Evolutionary conservation across 148 eudicot genomes (phyloP).

Genomic region (Simmondsia chinensis): DNA sequence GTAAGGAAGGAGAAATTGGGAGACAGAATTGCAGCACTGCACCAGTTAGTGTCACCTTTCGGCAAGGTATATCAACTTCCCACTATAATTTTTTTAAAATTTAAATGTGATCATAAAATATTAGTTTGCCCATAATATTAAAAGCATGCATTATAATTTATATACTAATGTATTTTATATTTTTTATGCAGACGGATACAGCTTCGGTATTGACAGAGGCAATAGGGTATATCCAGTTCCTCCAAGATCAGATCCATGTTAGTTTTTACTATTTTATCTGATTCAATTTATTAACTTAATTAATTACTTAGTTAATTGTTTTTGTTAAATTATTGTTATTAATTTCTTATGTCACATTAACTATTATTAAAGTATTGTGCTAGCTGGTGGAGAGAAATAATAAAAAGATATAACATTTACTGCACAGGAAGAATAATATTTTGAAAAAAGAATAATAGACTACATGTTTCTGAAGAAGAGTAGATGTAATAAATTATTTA

Average conservation of each 20-base stretch:
- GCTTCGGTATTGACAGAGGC: slow-evolving; percentile 63
- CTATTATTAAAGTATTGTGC: no score
- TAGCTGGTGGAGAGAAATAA: no score
- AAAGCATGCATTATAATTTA: not conserved
- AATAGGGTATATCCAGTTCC: slow-evolving; percentile 54
- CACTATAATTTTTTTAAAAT: not conserved
- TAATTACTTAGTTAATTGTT: not conserved
- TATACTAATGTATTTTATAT: not conserved
- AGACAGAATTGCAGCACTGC: slow-evolving; percentile 56
- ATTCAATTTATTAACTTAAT: not conserved
- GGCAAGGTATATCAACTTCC: slow-evolving; percentile 39
- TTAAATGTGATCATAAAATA: not conserved
- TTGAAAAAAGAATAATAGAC: no score
- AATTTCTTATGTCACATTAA: no score
- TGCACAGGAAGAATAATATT: no score
- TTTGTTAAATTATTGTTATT: no score
- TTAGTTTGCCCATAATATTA: slow-evolving; percentile 1
- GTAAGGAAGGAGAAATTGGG: slow-evolving; percentile 58
- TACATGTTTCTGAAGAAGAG: no score
- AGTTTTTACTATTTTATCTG: not conserved
- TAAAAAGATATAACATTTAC: no score
- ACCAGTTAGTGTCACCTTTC: slow-evolving; percentile 59
- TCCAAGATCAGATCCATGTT: slow-evolving; percentile 58
- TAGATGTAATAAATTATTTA: no score
- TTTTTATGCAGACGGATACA: slow-evolving; percentile 45